Evolutionary conservation across 305 asterid genomes (phyloP).

Genomic region (Fraxinus xanthoxyloides): DNA sequence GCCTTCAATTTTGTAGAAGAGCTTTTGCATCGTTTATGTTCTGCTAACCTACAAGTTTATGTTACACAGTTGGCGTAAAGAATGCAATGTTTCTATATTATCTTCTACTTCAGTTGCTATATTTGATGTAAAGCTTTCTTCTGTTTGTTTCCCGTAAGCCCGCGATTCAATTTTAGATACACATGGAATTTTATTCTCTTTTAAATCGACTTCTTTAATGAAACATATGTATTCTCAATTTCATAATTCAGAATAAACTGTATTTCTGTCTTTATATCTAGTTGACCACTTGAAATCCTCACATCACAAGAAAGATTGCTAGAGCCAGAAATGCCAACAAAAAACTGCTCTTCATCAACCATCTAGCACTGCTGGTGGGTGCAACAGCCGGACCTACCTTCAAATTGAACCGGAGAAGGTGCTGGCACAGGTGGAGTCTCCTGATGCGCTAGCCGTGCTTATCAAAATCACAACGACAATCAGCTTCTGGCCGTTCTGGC

Average conservation of each 20-base stretch:
- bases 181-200: background rate
- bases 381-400: slow-evolving; percentile 45
- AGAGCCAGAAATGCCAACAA: background rate
- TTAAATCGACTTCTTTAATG: background rate
- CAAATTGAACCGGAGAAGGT: slow-evolving; percentile 45
- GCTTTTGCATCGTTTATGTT: background rate
- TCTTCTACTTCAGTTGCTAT: background rate
- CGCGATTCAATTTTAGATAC: background rate
- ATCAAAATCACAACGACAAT: no score
- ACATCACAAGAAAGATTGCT: background rate
- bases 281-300: background rate
- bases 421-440: background rate
- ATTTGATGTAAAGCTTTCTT: background rate
- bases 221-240: background rate
- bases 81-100: background rate
- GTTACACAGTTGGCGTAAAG: background rate
- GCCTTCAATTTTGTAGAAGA: background rate
- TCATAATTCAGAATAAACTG: background rate
- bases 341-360: background rate
- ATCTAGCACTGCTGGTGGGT: background rate
- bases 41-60: background rate
- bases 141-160: background rate
- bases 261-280: background rate
- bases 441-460: no score
- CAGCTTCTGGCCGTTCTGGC: slow-evolving; percentile 37